These are phyloP conservation scores for Heterobasidion occidentale DNA, from an alignment of 1,284 basidiomycete species.

Conservation along the genomic window DNA sequence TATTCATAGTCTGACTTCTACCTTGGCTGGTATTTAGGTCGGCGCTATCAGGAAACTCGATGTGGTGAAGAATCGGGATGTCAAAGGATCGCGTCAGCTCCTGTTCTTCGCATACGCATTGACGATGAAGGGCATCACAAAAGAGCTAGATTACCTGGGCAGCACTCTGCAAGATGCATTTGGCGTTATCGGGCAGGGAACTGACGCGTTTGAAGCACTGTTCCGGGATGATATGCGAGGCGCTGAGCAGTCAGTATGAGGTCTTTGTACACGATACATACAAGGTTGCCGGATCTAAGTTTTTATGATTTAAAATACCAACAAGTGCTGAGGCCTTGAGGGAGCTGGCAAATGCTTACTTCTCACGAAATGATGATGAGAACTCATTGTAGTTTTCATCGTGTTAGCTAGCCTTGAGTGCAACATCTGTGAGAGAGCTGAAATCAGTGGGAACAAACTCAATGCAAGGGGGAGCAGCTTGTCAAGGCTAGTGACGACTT, in stretches of 20 bases:
- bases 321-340: no score
- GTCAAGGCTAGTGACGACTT: no score
- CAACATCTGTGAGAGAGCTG: no score
- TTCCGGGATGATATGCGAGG: conserved; percentile 15
- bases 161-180: conserved; percentile 77
- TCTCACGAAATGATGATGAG: no score
- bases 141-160: conserved; percentile 78
- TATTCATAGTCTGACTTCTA: neutral
- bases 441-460: no score
- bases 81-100: conserved; percentile 73
- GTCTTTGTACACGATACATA: neutral
- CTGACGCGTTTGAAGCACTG: conserved; percentile 26
- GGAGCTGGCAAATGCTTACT: no score
- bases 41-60: conserved; percentile 79
- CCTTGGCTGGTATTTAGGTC: conserved; percentile 34
- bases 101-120: conserved; percentile 92
- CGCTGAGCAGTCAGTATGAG: neutral
- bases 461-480: no score
- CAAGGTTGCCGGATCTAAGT: no score
- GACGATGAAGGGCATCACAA: conserved; percentile 88
- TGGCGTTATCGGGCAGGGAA: conserved; percentile 71
- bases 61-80: conserved; percentile 71
- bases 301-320: no score
- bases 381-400: no score
- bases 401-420: no score